Percentiles rank a stretch among this genome's conserved stretches.
phyloP scores from a whole-genome alignment of 2,329 filamentous ascomycete genomes.

The Orbilia quercus region DNA sequence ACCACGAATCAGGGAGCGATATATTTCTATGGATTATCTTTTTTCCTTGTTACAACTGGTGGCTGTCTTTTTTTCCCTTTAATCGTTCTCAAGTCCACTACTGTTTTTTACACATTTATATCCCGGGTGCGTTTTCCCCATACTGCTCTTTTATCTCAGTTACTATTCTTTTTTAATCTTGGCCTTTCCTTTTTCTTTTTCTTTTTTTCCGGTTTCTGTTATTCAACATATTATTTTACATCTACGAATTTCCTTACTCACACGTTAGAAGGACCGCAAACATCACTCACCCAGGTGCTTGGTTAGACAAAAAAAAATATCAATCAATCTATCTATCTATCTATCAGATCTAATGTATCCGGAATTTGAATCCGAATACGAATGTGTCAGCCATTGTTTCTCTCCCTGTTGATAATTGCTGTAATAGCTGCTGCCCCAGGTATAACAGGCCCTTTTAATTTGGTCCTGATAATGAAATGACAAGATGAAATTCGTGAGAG shows the following conservation, averaged over 20 bases:
- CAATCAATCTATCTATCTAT: no score
- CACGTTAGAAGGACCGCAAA: constrained; percentile 37
- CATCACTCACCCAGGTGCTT: no score
- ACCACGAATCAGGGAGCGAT: constrained; percentile 50
- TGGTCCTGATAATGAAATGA: constrained; percentile 38
- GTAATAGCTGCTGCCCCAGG: background rate
- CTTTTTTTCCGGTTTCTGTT: constrained; percentile 11
- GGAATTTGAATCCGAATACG: background rate
- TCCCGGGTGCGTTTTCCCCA: constrained; percentile 44
- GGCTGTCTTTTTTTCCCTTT: constrained; percentile 21
- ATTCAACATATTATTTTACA: constrained; percentile 38
- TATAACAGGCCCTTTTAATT: constrained; percentile 17
- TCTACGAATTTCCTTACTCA: constrained; percentile 51
- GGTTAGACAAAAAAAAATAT: constrained; percentile 30
- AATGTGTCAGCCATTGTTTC: background rate
- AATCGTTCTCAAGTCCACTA: background rate
- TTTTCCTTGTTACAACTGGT: constrained; percentile 28
- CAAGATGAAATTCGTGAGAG: constrained; percentile 17
- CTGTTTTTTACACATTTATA: constrained; percentile 36
- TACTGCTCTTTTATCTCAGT: background rate
- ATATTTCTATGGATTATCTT: constrained; percentile 34
- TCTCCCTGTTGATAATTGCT: background rate
- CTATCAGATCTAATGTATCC: constrained; percentile 10
- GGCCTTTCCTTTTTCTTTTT: no score
- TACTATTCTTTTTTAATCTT: constrained; percentile 39